Conservation (phyloP, 192 early-diverging fungal species). For the Coemansia aciculifera region DNA sequence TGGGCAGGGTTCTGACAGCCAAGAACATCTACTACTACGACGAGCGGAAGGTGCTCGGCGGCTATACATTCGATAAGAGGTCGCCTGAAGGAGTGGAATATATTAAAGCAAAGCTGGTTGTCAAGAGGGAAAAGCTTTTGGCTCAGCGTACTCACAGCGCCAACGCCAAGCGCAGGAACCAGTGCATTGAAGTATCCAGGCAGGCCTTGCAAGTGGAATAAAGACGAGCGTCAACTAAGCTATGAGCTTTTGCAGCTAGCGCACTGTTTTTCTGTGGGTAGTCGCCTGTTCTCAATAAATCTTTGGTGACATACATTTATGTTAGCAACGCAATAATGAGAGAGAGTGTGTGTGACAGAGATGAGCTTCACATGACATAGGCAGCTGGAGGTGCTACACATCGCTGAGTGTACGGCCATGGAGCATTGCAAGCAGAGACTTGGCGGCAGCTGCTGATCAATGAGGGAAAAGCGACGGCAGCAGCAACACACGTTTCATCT, state of each 20-base stretch:
- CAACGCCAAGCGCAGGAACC: not conserved
- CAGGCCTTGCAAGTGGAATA: not conserved
- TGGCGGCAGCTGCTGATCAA: not conserved
- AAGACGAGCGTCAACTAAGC: not conserved
- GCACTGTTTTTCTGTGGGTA: not conserved
- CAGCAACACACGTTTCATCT: not conserved
- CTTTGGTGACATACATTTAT: not conserved
- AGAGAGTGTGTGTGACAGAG: not conserved
- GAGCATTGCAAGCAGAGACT: not conserved
- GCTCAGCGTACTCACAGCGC: not conserved
- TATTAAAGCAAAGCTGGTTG: not conserved
- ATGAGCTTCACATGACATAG: not conserved
- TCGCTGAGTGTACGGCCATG: not conserved
- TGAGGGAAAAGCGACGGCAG: not conserved
- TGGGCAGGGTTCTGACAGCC: not conserved
- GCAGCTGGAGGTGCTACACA: not conserved
- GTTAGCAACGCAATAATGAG: not conserved
- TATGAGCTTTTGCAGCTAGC: not conserved
- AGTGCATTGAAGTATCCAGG: not conserved
- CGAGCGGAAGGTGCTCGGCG: not conserved
- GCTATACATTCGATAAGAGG: not conserved
- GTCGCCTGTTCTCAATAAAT: not conserved
- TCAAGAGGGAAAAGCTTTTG: not conserved
- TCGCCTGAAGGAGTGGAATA: not conserved
- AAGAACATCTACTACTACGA: not conserved